Evolutionary conservation across 345 rosid genomes (phyloP), one percentile per base, ranked within the genome.

Genomic region (Raphanus raphanistrum): DNA sequence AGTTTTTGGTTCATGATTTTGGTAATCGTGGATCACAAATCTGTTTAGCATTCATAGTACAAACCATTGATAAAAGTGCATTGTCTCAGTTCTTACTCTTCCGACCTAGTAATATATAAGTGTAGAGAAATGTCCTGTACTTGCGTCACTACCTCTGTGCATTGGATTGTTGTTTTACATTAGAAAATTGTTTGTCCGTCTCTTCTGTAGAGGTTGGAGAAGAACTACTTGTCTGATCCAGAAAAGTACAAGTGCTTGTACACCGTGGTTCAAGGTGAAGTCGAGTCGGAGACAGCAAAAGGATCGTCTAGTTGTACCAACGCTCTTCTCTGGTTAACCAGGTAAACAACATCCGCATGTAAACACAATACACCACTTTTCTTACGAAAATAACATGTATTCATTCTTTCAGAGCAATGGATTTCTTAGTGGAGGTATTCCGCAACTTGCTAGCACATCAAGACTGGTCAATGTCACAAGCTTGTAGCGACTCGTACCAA

Each of bases 311-410:
- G 98, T 65, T 94, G 97, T 84, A 88, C 97, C 74, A 92, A 88
- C 70, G 97, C 97, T 73, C 93, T 94, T 81, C 98, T 94, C 82
- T 94, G 98, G 98, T 73, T 94, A 71, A 92, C 98, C 61, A 89
- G 97, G 97, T 90, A 74, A 59, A 41, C 31, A 5, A 58, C 43
- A 4, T 27, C 58, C 11, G 11, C 35, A 21, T 29, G 36, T 10
- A 11, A 33, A 63, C 60, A 55, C 26, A 0, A 29, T 33, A 60
- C 11, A 11, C 17, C 31, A 66, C 36, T 29, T 59, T 16, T 4
- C 13, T 70, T 59, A 21, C 7, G 0, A 69, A 33, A 13, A 64
- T 32, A 50, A 21, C 10, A 43, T 1, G 25, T 73, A 28, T 28
- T 75, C 45, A 43, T 45, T 80, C 36, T 63, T 66, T 33, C 86